A percentile compares a stretch with the other conserved stretches of the same genome.
phyloP scores from a whole-genome alignment of 805 yeast genomes.

The Lachancea thermotolerans region DNA sequence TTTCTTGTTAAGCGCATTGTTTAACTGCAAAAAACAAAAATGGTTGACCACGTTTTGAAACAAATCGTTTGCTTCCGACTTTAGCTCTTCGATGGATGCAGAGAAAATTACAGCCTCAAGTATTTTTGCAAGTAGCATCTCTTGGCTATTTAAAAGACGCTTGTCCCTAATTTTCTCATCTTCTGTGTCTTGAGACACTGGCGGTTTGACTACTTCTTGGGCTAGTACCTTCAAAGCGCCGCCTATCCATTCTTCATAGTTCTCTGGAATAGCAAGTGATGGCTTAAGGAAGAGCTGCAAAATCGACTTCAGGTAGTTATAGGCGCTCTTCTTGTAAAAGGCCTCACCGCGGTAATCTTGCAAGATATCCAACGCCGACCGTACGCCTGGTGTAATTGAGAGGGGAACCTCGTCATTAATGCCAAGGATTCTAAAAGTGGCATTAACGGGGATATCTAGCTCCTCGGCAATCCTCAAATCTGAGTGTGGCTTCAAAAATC shows the following conservation, averaged over 20 bases:
- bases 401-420: slow-evolving; percentile 55
- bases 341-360: slow-evolving; percentile 52
- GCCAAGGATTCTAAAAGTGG: slow-evolving; percentile 67
- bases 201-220: slow-evolving; percentile 31
- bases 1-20: slow-evolving; percentile 63
- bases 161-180: slow-evolving; percentile 42
- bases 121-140: slow-evolving; percentile 55
- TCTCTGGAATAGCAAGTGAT: slow-evolving; percentile 35
- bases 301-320: slow-evolving; percentile 58
- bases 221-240: slow-evolving; percentile 37
- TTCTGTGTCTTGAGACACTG: slow-evolving; percentile 31
- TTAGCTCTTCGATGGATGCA: slow-evolving; percentile 64
- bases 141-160: slow-evolving; percentile 49
- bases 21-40: slow-evolving; percentile 68
- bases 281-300: slow-evolving; percentile 56
- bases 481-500: slow-evolving; percentile 69
- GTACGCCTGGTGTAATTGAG: slow-evolving; percentile 76
- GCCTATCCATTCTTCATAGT: slow-evolving; percentile 38
- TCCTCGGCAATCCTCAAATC: slow-evolving; percentile 49
- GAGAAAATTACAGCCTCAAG: slow-evolving; percentile 70
- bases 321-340: slow-evolving; percentile 74
- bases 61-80: slow-evolving; percentile 57
- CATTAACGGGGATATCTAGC: slow-evolving; percentile 63
- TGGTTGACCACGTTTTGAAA: slow-evolving; percentile 69
- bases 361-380: slow-evolving; percentile 67